These are phyloP conservation scores for Pichia ethanolica DNA, from an alignment of 805 yeast species.

Conservation along the genomic window DNA sequence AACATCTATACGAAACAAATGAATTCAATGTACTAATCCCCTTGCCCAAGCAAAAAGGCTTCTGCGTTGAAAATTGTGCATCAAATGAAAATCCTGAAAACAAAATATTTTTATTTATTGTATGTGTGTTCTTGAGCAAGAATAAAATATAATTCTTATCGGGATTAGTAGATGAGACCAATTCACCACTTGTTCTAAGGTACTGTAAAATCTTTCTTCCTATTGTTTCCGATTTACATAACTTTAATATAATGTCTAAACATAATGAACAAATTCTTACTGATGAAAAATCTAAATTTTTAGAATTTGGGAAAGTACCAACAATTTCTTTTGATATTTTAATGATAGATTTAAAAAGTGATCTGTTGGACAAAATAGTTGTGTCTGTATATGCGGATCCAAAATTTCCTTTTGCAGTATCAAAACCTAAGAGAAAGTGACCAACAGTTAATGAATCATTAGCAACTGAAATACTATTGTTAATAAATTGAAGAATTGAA, in stretches of 20 bases:
- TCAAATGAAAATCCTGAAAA: conserved; percentile 49
- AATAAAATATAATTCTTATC: conserved; percentile 41
- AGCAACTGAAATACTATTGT: conserved; percentile 35
- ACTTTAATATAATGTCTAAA: conserved; percentile 54
- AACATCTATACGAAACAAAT: conserved; percentile 54
- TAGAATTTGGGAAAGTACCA: conserved; percentile 29
- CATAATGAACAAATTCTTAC: conserved; percentile 50
- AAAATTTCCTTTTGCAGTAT: conserved; percentile 39
- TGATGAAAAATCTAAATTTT: conserved; percentile 43
- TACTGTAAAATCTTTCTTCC: conserved; percentile 42
- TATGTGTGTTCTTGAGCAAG: conserved; percentile 45
- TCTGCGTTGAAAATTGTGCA: conserved; percentile 31
- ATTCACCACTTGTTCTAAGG: conserved; percentile 37
- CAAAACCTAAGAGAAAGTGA: conserved; percentile 76
- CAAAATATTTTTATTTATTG: conserved; percentile 42
- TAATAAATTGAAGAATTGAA: conserved; percentile 51
- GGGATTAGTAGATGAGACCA: background rate
- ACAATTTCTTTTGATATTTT: conserved; percentile 42
- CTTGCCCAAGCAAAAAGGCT: conserved; percentile 30
- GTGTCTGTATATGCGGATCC: conserved; percentile 35
- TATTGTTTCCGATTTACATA: conserved; percentile 52
- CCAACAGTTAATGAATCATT: conserved; percentile 41
- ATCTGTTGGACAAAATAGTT: conserved; percentile 44
- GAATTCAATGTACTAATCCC: conserved; percentile 49
- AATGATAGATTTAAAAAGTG: conserved; percentile 51